Percentiles rank a stretch among this genome's conserved stretches.
phyloP scores from a whole-genome alignment of 2,329 filamentous ascomycete genomes.

The Phialophora macrospora region DNA sequence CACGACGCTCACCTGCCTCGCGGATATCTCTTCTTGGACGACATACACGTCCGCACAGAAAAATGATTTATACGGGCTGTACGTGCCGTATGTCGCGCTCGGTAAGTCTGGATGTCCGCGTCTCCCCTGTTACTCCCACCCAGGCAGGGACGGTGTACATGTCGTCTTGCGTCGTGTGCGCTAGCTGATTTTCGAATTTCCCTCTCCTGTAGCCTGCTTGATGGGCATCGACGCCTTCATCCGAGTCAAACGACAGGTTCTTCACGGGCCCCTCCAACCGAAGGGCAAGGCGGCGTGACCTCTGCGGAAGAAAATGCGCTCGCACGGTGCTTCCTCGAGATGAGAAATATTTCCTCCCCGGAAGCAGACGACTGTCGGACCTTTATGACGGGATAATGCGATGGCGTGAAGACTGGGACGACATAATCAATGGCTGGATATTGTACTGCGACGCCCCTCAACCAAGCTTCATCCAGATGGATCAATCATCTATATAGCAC shows the following conservation, averaged over 20 bases:
- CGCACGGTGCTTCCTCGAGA: background rate
- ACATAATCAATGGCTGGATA: background rate
- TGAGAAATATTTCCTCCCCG: too few species aligned
- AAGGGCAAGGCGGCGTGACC: background rate
- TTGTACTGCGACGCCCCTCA: background rate
- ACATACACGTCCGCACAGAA: slow-evolving; percentile 54
- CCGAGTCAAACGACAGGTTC: slow-evolving; percentile 40
- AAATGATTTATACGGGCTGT: slow-evolving; percentile 56
- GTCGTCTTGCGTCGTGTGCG: background rate
- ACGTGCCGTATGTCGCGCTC: slow-evolving; percentile 62
- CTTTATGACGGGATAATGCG: background rate
- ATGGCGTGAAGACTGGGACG: background rate
- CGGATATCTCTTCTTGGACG: slow-evolving; percentile 64
- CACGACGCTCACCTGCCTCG: slow-evolving; percentile 67
- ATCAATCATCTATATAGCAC: background rate
- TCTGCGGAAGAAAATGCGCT: background rate
- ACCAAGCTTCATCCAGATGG: too few species aligned
- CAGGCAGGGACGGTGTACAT: background rate
- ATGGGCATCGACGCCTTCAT: slow-evolving; percentile 49
- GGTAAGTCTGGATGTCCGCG: slow-evolving; percentile 50
- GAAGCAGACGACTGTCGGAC: background rate
- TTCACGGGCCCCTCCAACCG: background rate
- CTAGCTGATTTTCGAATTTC: background rate
- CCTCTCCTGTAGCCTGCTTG: slow-evolving; percentile 42
- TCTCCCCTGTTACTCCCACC: slow-evolving; percentile 6